phyloP scores from a whole-genome alignment of 2,329 filamentous ascomycete genomes.

The Chrysosporium queenslandicum region DNA sequence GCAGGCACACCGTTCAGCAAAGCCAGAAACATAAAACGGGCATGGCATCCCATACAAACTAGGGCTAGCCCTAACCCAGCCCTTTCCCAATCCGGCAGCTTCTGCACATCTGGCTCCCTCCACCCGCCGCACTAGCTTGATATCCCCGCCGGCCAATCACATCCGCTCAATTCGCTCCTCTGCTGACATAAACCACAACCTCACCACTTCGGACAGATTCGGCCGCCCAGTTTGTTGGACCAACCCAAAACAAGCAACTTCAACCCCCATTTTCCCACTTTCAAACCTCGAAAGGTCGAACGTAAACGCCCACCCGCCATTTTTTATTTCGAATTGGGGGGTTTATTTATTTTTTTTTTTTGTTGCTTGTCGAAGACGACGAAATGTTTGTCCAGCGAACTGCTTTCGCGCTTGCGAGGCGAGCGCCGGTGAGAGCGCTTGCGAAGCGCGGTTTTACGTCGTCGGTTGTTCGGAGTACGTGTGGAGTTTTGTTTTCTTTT shows the following conservation, averaged over 20 bases:
- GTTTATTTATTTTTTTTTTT: no score
- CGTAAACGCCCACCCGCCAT: background rate
- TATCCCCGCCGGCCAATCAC: conserved; percentile 2
- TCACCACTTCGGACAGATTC: conserved; percentile 16
- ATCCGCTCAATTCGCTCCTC: background rate
- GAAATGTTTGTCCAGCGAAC: conserved; percentile 41
- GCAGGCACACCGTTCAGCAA: no score
- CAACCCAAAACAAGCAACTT: no score
- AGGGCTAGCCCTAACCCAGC: conserved; percentile 6
- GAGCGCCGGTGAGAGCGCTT: conserved; percentile 32
- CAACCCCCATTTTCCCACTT: conserved; percentile 8
- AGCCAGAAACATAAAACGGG: no score
- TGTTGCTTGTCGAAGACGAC: no score
- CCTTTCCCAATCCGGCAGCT: background rate
- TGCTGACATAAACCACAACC: conserved; percentile 15
- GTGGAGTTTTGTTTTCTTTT: conserved; percentile 8
- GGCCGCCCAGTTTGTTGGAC: no score
- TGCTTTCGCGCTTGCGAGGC: conserved; percentile 38
- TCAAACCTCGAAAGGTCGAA: background rate
- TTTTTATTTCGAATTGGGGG: no score
- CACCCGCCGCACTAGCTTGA: background rate
- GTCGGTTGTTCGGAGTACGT: conserved; percentile 40
- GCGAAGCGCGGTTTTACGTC: conserved; percentile 39
- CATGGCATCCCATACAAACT: background rate
- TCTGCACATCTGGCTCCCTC: background rate